Conservation (phyloP, 352 stramenopile genomes). For the Phytophthora meadii region DNA sequence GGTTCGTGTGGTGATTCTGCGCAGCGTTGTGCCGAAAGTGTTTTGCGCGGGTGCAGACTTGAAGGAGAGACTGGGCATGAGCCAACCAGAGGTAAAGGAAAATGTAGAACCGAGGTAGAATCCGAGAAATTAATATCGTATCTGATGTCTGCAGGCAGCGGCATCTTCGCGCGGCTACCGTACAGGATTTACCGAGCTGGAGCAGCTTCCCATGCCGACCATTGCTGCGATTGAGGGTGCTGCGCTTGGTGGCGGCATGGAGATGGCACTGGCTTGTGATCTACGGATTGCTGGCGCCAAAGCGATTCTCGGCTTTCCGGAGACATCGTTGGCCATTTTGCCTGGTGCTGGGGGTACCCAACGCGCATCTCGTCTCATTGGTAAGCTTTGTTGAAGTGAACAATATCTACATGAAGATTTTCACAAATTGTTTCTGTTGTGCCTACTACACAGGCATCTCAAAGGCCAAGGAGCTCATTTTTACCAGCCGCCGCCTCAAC, state of each 20-base stretch:
- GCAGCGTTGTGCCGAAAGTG: conserved; percentile 78
- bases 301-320: conserved; percentile 88
- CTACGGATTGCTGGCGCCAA: conserved; percentile 90
- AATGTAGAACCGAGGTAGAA: not conserved
- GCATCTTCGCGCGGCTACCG: conserved; percentile 65
- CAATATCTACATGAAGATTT: not conserved
- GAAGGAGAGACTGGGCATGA: conserved; percentile 92
- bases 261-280: conserved; percentile 93
- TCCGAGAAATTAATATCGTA: not conserved
- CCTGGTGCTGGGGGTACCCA: conserved; percentile 94
- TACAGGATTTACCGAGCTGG: conserved; percentile 84
- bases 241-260: conserved; percentile 91
- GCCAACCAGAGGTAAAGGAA: conserved; percentile 67
- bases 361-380: conserved; percentile 91
- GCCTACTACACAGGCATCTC: conserved; percentile 55
- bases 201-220: conserved; percentile 92
- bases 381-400: conserved; percentile 26
- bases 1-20: conserved; percentile 83
- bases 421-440: not conserved
- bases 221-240: conserved; percentile 93
- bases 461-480: conserved; percentile 96
- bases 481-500: conserved; percentile 87
- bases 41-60: conserved; percentile 92
- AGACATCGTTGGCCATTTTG: conserved; percentile 94
- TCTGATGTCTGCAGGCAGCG: conserved; percentile 34